A percentile compares a stretch with the other conserved stretches of the same genome.
These are phyloP conservation scores for Paraglomus occultum DNA, from an alignment of 192 early-diverging fungal species.

Conservation along the genomic window DNA sequence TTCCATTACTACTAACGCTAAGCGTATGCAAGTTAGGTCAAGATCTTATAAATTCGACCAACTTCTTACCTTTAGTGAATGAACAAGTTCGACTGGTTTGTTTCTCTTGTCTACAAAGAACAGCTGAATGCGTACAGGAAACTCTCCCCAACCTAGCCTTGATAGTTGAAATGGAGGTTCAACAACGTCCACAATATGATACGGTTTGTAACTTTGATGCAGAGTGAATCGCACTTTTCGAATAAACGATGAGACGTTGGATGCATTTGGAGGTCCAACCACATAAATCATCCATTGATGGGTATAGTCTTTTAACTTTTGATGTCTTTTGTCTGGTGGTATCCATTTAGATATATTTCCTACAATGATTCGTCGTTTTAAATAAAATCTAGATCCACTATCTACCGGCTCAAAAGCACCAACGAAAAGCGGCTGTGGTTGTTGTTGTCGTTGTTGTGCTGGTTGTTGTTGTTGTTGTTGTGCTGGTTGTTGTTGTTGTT, in stretches of 20 bases:
- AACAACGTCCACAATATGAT: constrained; percentile 81
- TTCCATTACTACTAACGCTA: background rate
- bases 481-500: constrained; percentile 13
- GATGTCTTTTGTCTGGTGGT: constrained; percentile 54
- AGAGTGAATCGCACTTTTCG: constrained; percentile 81
- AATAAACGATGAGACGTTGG: constrained; percentile 63
- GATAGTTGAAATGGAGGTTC: constrained; percentile 80
- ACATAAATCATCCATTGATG: constrained; percentile 95
- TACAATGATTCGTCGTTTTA: constrained; percentile 62
- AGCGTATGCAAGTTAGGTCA: background rate
- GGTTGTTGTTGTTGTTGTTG: constrained; percentile 29
- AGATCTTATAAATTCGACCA: constrained; percentile 15
- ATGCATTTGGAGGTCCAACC: constrained; percentile 50
- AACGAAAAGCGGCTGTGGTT: constrained; percentile 32
- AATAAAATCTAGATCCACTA: constrained; percentile 70
- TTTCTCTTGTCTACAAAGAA: constrained; percentile 81
- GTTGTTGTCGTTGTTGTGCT: constrained; percentile 36
- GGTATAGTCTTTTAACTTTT: constrained; percentile 55
- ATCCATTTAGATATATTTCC: constrained; percentile 77
- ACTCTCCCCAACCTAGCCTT: constrained; percentile 95
- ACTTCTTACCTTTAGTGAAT: constrained; percentile 64
- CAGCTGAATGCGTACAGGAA: constrained; percentile 78
- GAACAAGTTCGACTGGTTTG: constrained; percentile 83
- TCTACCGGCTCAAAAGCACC: constrained; percentile 35
- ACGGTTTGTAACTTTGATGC: constrained; percentile 86